Evolutionary conservation across 1,139 yeast species (phyloP), one percentile per base, ranked within the genome.

Genomic region (Diutina rugosa): DNA sequence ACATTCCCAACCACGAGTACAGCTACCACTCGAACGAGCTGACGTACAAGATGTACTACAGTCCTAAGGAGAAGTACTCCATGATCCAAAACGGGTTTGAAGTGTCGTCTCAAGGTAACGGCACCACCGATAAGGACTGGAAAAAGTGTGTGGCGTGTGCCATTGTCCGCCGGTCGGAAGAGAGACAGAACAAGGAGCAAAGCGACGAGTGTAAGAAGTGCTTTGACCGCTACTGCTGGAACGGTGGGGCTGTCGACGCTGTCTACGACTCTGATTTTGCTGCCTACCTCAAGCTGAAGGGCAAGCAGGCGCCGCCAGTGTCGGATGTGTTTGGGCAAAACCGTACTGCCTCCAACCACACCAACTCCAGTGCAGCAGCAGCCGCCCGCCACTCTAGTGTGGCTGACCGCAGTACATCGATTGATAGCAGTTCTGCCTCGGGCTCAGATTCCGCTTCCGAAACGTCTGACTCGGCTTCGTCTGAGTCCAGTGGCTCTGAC

Each of bases 71-170:
- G 51, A 68, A 64, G 59, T 59, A 57, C 45, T 66, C 67, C 1
- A 60, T 73, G 57, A 71, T 75, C 47, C 61, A 64, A 55, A 76
- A 74, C 61, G 97, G 97, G 12, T 89, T 85, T 67, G 93, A 87
- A 66, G 80, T 81, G 41, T 81, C 87, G 32, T 78, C 96, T 0
- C 81, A 90, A 67, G 77, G 79, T 61, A 90, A 90, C 66, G 72
- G 82, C 51, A 87, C 97, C 6, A 72, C 85, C 48, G 95, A 87
- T 64, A 69, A 74, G 1, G 85, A 86, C 57, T 90, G 90, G 85
- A 76, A 80, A 56, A 79, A 86, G 7, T 90, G 97, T 74, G 80
- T 90, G 56, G 89, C 91, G 1, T 90, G 98, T 75, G 97, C 97
- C 7, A 81, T 90, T 56, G 76, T 90, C 58, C 85, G 90, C 69